Base-by-base conservation (phyloP, 352 stramenopile genomes). In the Phytophthora vignae region DNA sequence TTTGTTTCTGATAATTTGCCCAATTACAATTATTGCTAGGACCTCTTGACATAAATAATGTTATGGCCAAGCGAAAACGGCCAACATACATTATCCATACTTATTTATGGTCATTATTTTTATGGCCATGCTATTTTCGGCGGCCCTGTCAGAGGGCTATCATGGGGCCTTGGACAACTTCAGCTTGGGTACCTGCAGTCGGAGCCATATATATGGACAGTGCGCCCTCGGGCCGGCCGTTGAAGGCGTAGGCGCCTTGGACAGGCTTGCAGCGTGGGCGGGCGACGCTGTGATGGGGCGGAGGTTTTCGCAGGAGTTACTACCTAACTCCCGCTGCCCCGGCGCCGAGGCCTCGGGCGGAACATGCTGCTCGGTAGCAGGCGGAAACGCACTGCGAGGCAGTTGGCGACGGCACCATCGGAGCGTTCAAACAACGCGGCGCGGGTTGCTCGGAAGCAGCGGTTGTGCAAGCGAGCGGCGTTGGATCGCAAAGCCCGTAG, bases 241-340 rank as follows among this genome's bases (percentile, higher is more conserved):
- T 73, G 38, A 44, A 14, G 36, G 36, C 42, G 42, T 9, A 22
- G 5, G 15, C 15, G 15, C 42, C 15, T 22, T 57, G 25, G 67
- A 74, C 54, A 74, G 67, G 60, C 59, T 17, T 54, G 59, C 5
- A 9, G 33, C 31, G 22, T 15, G 19, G 55, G 49, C 29, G 19
- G 55, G 49, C 46, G 40, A 42, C n/a, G 36, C 42, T 4, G 33
- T 60, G 50, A 71, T 64, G 68, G 57, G 49, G 56, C 48, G 56
- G 64, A 68, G 64, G 69, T 53, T 72, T 76, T 72, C 69, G 29
- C 21, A 72, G 56, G 56, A 44, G 69, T 76, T 76, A 73, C 64
- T 64, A 61, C 10, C 50, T 46, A 49, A 49, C 42, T 22, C 14
- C 42, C 42, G 22, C 44, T 29, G 1, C 31, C 19, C 21, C 64